Percentiles rank a stretch among this genome's conserved stretches.
These are phyloP conservation scores for Rhizomucor pusillus DNA, from an alignment of 371 early-diverging fungal species.

Conservation along the genomic window DNA sequence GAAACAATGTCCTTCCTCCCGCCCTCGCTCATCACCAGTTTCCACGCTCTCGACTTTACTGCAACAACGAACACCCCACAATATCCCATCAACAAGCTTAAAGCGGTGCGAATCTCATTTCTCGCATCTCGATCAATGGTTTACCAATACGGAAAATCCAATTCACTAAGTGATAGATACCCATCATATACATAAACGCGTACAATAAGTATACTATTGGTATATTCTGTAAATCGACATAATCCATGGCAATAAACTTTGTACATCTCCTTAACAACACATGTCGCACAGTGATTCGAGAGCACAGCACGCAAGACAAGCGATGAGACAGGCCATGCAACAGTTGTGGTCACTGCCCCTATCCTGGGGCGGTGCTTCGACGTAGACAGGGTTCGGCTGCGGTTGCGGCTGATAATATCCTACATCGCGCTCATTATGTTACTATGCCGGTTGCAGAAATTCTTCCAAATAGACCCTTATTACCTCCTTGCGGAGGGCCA, in stretches of 20 bases:
- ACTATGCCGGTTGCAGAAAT: constrained; percentile 1
- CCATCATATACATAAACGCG: background rate
- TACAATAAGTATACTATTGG: background rate
- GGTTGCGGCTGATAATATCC: constrained; percentile 19
- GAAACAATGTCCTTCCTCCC: constrained; percentile 2
- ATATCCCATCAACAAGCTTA: constrained; percentile 6
- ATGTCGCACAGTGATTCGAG: constrained; percentile 13
- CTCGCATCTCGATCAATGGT: constrained; percentile 10
- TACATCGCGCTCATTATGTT: background rate
- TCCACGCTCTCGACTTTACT: constrained; percentile 16
- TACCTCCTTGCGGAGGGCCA: constrained; percentile 14
- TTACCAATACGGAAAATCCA: constrained; percentile 3
- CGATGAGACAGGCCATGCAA: constrained; percentile 17
- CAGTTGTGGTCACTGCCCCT: constrained; percentile 9
- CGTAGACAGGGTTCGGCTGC: constrained; percentile 13
- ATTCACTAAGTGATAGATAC: background rate
- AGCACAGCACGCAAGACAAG: constrained; percentile 18
- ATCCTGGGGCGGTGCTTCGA: constrained; percentile 9
- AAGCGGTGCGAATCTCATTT: constrained; percentile 13
- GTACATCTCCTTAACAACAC: constrained; percentile 7
- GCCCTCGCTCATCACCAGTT: background rate
- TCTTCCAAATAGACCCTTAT: too few relatives aligned
- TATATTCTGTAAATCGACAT: background rate
- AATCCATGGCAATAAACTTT: background rate
- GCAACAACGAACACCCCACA: constrained; percentile 4